Conservation (phyloP, 371 early-diverging fungal genomes). For the Syncephalastrum racemosum region DNA sequence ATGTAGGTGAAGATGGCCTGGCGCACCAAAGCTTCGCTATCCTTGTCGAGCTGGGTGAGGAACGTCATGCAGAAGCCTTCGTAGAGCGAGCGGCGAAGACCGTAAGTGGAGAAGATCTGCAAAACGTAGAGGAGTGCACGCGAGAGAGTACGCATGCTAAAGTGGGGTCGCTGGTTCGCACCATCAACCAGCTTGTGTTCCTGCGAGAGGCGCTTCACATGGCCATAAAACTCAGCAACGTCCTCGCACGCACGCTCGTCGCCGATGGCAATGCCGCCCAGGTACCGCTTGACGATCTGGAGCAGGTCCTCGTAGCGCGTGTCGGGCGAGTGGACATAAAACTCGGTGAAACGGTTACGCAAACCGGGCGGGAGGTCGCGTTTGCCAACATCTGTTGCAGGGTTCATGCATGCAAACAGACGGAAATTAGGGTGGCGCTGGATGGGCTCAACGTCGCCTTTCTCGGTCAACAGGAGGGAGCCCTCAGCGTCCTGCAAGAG, state of each 20-base stretch:
- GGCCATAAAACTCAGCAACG: conserved; percentile 85
- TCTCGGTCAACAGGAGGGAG: conserved; percentile 84
- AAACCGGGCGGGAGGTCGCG: conserved; percentile 93
- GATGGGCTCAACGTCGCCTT: conserved; percentile 88
- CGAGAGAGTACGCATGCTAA: conserved; percentile 93
- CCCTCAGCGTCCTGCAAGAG: conserved; percentile 84
- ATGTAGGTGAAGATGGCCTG: conserved; percentile 66
- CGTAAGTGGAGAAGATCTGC: conserved; percentile 73
- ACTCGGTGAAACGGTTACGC: conserved; percentile 91
- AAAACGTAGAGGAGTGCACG: conserved; percentile 86
- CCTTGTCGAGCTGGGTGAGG: conserved; percentile 82
- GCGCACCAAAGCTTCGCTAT: conserved; percentile 64
- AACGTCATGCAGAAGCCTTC: conserved; percentile 97
- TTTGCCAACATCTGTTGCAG: conserved; percentile 99
- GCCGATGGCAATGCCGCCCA: conserved; percentile 59
- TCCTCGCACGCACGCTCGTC: conserved; percentile 68
- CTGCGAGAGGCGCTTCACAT: conserved; percentile 70
- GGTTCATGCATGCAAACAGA: conserved; percentile 99
- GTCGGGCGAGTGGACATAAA: conserved; percentile 94
- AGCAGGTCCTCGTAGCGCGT: conserved; percentile 78
- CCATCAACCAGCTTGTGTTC: conserved; percentile 86
- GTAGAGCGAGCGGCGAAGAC: conserved; percentile 79
- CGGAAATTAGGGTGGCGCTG: conserved; percentile 94
- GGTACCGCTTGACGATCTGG: conserved; percentile 77
- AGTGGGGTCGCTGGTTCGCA: conserved; percentile 88